phyloP scores from a whole-genome alignment of 1,284 basidiomycete genomes.

The Cutaneotrichosporon cyanovorans region DNA sequence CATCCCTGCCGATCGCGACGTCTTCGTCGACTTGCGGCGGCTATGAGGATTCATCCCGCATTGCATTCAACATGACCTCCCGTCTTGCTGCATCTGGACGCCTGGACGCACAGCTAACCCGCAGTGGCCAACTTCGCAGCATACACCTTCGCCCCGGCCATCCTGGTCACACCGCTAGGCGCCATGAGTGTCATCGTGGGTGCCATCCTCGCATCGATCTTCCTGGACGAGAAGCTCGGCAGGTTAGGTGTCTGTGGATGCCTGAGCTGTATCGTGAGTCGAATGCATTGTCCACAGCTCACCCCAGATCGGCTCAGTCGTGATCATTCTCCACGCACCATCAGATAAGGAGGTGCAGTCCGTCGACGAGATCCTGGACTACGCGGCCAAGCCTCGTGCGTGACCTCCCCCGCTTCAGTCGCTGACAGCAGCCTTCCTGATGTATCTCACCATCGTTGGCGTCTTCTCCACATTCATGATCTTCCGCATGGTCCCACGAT shows the following conservation, averaged over 20 bases:
- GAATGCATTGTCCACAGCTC: neutral
- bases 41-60: no score
- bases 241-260: slow-evolving; percentile 89
- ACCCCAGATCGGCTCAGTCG: slow-evolving; percentile 50
- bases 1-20: no score
- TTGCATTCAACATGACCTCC: no score
- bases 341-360: slow-evolving; percentile 90
- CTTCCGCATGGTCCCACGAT: slow-evolving; percentile 72
- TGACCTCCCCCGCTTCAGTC: slow-evolving; percentile 5
- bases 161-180: slow-evolving; percentile 91
- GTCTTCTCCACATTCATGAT: slow-evolving; percentile 82
- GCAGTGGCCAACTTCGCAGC: slow-evolving; percentile 97
- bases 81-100: no score
- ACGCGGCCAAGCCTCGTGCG: slow-evolving; percentile 80
- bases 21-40: no score
- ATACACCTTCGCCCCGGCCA: slow-evolving; percentile 95
- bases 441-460: slow-evolving; percentile 79
- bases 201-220: slow-evolving; percentile 84
- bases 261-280: slow-evolving; percentile 61
- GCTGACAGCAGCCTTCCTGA: slow-evolving; percentile 61
- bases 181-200: slow-evolving; percentile 96
- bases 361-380: slow-evolving; percentile 77
- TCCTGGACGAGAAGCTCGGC: slow-evolving; percentile 89
- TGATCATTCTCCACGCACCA: slow-evolving; percentile 94
- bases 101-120: neutral